Conservation (phyloP, 805 yeast genomes). For the Teunomyces aglyptinius region DNA sequence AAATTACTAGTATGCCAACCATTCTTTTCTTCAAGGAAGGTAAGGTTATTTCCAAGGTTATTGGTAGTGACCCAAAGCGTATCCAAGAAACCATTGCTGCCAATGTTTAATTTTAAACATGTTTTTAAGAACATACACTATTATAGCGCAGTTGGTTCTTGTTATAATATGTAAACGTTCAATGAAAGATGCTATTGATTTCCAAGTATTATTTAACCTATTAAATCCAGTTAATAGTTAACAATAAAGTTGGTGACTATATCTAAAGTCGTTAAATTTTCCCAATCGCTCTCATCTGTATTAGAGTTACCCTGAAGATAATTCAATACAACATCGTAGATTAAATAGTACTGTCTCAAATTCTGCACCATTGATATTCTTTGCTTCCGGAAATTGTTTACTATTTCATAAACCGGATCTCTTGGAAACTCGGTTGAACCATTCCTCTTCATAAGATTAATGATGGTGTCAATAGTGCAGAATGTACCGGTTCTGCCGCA, state of each 20-base stretch:
- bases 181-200: too few relatives aligned
- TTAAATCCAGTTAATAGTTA: conserved; percentile 3
- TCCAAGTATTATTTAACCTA: background rate
- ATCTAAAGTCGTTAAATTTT: conserved; percentile 9
- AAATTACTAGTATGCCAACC: conserved; percentile 59
- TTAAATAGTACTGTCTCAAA: conserved; percentile 50
- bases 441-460: conserved; percentile 18
- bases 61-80: conserved; percentile 88
- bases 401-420: conserved; percentile 48
- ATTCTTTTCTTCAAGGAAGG: conserved; percentile 79
- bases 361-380: conserved; percentile 61
- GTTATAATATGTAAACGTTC: too few relatives aligned
- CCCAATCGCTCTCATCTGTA: conserved; percentile 4
- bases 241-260: conserved; percentile 10
- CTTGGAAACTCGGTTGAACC: conserved; percentile 11
- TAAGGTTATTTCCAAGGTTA: conserved; percentile 69
- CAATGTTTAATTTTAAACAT: conserved; percentile 36
- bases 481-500: conserved; percentile 73
- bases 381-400: conserved; percentile 49
- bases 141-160: too few relatives aligned
- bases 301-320: conserved; percentile 12
- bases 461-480: conserved; percentile 35
- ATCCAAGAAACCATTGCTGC: conserved; percentile 66
- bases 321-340: conserved; percentile 41
- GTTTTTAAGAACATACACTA: too few relatives aligned